Evolutionary conservation across 2,329 filamentous ascomycete genomes (phyloP), one percentile per base, ranked within the genome.

Genomic region (Sporothrix protearum): DNA sequence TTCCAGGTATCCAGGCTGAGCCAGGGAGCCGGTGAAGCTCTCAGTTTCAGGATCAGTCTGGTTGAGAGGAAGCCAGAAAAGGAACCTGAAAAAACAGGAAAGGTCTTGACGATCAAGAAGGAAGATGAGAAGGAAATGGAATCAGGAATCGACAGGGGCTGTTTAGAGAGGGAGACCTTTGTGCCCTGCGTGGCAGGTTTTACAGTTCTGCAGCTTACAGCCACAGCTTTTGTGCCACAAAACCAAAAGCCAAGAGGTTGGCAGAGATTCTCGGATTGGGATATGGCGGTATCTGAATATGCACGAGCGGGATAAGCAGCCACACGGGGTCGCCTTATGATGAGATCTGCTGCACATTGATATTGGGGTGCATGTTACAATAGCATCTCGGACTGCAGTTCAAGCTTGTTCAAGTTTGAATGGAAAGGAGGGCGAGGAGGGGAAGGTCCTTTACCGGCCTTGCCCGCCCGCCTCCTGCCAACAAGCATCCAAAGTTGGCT

Each of bases 1-100:
- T 51, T n/a, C 30, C 57, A 47, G 39, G 36, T 30, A 45, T 39
- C 19, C 59, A 61, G 16, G 30, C 6, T 22, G 39, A 57, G 6
- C 61, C 61, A 66, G 63, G 63, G 42, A 66, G 63, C 33, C 63
- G 63, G 63, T 47, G 42, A 42, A 19, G 63, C 33, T 12, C 49
- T 19, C 45, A 16, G 64, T 67, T 67, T 67, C 64, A 67, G 64
- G 39, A 42, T 14, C n/a, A n/a, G 9, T 45, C 59, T 19, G 10
- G n/a, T 25, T 2, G 6, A 28, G 36, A 9, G 61, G 30, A 2
- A 61, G 19, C 57, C 57, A 59, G n/a, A 63, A 12, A 61, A 12
- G 28, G 19, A 25, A 22, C 8, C n/a, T 3, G 8, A 10, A 25
- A 67, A 67, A 67, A 67, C 64, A 36, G 64, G 64, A 36, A 51